Conservation (phyloP, 106 monocot species). For the Triglochin maritima region DNA sequence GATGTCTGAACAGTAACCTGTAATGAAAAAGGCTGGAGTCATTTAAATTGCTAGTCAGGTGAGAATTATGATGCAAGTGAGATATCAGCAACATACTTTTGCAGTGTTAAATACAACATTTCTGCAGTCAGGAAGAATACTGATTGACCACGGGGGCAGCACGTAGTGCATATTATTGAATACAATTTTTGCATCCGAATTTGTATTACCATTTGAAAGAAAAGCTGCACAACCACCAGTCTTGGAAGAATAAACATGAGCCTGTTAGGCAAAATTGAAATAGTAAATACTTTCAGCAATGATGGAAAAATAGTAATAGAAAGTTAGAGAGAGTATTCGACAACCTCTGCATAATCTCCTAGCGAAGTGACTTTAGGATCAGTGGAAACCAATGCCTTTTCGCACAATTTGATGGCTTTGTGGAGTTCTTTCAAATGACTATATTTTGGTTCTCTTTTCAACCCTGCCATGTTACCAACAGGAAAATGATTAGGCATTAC, state of each 20-base stretch:
- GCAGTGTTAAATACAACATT: conserved; percentile 87
- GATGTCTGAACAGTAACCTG: conserved; percentile 89
- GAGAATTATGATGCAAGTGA: too few species aligned
- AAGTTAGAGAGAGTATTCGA: too few species aligned
- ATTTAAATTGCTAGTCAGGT: too few species aligned
- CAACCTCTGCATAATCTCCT: conserved; percentile 74
- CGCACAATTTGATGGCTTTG: conserved; percentile 84
- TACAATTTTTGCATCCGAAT: conserved; percentile 53
- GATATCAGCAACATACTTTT: conserved; percentile 66
- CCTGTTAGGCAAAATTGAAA: conserved; percentile 31
- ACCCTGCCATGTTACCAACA: conserved; percentile 53
- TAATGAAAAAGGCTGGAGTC: too few species aligned
- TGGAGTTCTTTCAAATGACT: conserved; percentile 90
- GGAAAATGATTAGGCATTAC: too few species aligned
- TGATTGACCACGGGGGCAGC: conserved; percentile 92
- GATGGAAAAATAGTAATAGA: too few species aligned
- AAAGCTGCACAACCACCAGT: conserved; percentile 85
- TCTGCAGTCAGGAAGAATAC: conserved; percentile 94
- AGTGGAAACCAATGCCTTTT: conserved; percentile 72
- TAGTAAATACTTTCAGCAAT: too few species aligned
- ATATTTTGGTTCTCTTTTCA: conserved; percentile 81
- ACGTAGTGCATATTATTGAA: conserved; percentile 87
- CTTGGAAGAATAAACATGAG: conserved; percentile 64
- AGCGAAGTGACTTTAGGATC: conserved; percentile 65
- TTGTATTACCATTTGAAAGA: conserved; percentile 66